Evolutionary conservation across 306 rosid species (phyloP).

Genomic region (Medicago truncatula): MtrunA17r5.0-ANR NC_053043.1:43368501-43369000

Average conservation of each 20-base stretch:
- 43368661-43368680: slow-evolving; percentile 72
- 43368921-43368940: slow-evolving; percentile 60
- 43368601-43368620: slow-evolving; percentile 98
- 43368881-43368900: slow-evolving; percentile 77
- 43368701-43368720: slow-evolving; percentile 37
- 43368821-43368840: slow-evolving; percentile 72
- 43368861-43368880: slow-evolving; percentile 78
- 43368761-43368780: slow-evolving; percentile 61
- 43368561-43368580: background rate
- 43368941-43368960: slow-evolving; percentile 58
- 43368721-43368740: slow-evolving; percentile 51
- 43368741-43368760: slow-evolving; percentile 55
- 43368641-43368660: slow-evolving; percentile 66
- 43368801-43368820: slow-evolving; percentile 79
- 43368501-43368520: too few species aligned
- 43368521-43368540: too few species aligned
- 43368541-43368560: background rate
- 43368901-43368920: slow-evolving; percentile 56
- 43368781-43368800: slow-evolving; percentile 62
- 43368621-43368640: slow-evolving; percentile 82
- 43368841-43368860: slow-evolving; percentile 84
- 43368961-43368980: slow-evolving; percentile 74
- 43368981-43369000: slow-evolving; percentile 84
- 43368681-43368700: slow-evolving; percentile 59
- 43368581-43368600: slow-evolving; percentile 56